These are phyloP conservation scores for Geosmithia putterillii DNA, from an alignment of 2,329 filamentous ascomycete species.

Conservation along the genomic window DNA sequence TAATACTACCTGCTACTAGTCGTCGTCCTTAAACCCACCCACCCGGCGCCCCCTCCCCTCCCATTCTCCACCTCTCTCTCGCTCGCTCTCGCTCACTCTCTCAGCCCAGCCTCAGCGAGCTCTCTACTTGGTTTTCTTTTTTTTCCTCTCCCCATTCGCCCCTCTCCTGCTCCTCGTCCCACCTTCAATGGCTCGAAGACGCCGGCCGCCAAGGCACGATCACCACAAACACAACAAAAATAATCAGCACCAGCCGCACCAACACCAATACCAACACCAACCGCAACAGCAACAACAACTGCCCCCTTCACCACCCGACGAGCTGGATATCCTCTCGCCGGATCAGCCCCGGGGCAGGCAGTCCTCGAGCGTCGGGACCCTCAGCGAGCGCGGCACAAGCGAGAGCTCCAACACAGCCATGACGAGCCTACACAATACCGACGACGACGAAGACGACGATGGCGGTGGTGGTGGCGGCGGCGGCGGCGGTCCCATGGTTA, in stretches of 20 bases:
- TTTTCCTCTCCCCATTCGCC: neutral
- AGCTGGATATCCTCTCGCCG: conserved; percentile 12
- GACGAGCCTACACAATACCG: conserved; percentile 22
- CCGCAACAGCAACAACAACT: neutral
- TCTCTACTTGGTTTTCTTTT: no score
- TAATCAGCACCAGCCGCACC: neutral
- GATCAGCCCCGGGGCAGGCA: conserved; percentile 16
- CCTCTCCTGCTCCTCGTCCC: neutral
- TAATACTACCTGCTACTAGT: no score
- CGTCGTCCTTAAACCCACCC: no score
- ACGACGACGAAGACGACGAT: conserved; percentile 11
- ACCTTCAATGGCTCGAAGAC: conserved; percentile 22
- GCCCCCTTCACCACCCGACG: neutral
- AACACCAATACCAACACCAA: neutral
- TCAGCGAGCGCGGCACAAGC: conserved; percentile 17
- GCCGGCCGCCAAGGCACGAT: conserved; percentile 7
- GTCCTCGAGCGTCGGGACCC: conserved; percentile 20
- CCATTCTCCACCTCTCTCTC: no score
- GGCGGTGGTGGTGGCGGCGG: conserved; percentile 10
- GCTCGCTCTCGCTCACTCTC: no score
- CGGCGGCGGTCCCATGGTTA: conserved; percentile 4
- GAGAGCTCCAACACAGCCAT: conserved; percentile 20
- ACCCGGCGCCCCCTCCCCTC: no score
- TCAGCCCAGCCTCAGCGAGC: no score
- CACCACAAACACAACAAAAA: neutral